phyloP scores from a whole-genome alignment of 257 asterid genomes.

The Salvia splendens region DNA sequence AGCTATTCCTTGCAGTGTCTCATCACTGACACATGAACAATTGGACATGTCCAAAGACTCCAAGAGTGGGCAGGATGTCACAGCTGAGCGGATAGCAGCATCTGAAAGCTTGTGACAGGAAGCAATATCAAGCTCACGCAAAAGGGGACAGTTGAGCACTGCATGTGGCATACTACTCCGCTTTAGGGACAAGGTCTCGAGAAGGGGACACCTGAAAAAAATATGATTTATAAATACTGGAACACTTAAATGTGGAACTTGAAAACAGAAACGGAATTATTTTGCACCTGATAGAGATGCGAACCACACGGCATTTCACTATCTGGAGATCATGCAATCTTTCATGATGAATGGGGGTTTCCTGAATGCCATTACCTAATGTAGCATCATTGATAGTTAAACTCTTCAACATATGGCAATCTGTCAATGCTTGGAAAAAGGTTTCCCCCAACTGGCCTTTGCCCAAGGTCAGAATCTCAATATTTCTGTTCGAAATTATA shows the following conservation, averaged over 20 bases:
- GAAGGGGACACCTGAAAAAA: constrained; percentile 78
- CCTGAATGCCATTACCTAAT: constrained; percentile 92
- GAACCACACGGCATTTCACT: constrained; percentile 93
- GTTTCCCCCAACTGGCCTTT: constrained; percentile 80
- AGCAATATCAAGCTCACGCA: constrained; percentile 88
- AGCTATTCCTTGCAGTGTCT: constrained; percentile 86
- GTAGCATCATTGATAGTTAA: constrained; percentile 83
- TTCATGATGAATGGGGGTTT: constrained; percentile 71
- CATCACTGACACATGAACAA: constrained; percentile 92
- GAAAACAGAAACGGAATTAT: too few relatives aligned
- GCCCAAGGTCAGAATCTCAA: constrained; percentile 83
- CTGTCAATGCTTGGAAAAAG: constrained; percentile 71
- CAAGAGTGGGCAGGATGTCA: constrained; percentile 83
- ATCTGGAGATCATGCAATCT: constrained; percentile 72
- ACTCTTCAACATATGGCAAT: constrained; percentile 72
- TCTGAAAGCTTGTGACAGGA: constrained; percentile 98
- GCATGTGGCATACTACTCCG: constrained; percentile 98
- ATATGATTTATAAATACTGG: neutral
- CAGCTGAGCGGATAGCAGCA: constrained; percentile 94
- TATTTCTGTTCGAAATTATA: constrained; percentile 57
- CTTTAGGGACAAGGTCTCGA: constrained; percentile 83
- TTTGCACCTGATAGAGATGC: constrained; percentile 73
- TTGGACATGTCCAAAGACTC: constrained; percentile 93
- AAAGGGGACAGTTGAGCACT: constrained; percentile 77
- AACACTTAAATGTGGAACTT: too few relatives aligned